A percentile compares a stretch with the other conserved stretches of the same genome.
These are phyloP conservation scores for Mortierella polycephala DNA, from an alignment of 371 early-diverging fungal genomes.

Conservation along the genomic window DNA sequence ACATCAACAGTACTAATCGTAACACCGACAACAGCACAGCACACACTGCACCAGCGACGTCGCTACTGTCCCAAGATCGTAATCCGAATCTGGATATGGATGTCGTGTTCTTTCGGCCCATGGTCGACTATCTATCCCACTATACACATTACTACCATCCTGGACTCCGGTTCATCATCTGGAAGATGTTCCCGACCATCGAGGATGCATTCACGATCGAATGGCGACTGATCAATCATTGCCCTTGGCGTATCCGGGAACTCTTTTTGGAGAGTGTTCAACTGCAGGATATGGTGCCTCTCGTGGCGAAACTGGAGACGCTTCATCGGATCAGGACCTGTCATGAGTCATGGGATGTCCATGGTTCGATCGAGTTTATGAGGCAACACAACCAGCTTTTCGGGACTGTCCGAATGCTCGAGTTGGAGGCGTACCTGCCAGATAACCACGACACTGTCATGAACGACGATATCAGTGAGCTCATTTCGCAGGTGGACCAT, in stretches of 20 bases:
- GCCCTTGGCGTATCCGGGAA: constrained; percentile 40
- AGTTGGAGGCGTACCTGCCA: constrained; percentile 41
- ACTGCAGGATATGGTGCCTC: constrained; percentile 29
- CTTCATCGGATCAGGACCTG: constrained; percentile 38
- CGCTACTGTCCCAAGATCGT: constrained; percentile 15
- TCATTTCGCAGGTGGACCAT: constrained; percentile 29
- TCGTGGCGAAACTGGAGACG: constrained; percentile 21
- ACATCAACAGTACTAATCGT: neutral
- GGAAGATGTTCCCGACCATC: constrained; percentile 42
- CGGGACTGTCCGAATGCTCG: constrained; percentile 44
- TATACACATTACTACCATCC: constrained; percentile 46
- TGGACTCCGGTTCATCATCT: constrained; percentile 36
- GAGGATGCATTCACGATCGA: constrained; percentile 34
- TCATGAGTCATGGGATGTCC: constrained; percentile 40
- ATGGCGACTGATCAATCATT: constrained; percentile 32
- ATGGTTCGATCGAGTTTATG: constrained; percentile 44
- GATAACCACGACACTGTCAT: constrained; percentile 36
- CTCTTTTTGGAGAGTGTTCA: constrained; percentile 46
- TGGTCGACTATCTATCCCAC: constrained; percentile 39
- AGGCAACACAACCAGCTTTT: constrained; percentile 32
- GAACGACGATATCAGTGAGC: constrained; percentile 28
- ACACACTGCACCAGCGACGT: neutral
- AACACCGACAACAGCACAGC: neutral
- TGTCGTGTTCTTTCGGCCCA: constrained; percentile 26
- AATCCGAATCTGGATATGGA: constrained; percentile 25